Percentiles rank a stretch among this genome's conserved stretches.
These are phyloP conservation scores for Nicotiana undulata DNA, from an alignment of 257 asterid genomes.

Conservation along the genomic window DNA sequence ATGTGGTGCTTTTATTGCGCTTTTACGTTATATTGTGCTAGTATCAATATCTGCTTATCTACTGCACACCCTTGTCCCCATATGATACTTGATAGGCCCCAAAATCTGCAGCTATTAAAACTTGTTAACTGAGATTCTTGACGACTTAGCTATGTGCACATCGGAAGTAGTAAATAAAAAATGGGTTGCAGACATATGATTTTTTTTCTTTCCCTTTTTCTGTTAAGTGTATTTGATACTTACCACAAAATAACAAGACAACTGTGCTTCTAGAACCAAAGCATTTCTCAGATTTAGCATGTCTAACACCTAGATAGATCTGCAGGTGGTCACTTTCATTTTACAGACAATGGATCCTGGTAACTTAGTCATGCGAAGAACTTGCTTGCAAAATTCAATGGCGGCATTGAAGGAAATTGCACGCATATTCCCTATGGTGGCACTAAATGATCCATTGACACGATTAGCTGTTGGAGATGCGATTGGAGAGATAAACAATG, in stretches of 20 bases:
- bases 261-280: neutral
- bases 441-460: conserved; percentile 58
- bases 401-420: conserved; percentile 68
- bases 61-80: neutral
- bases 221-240: neutral
- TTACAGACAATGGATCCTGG: conserved; percentile 96
- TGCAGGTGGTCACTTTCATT: conserved; percentile 87
- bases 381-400: conserved; percentile 70
- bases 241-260: neutral
- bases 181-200: neutral
- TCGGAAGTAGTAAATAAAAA: neutral
- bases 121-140: neutral
- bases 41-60: neutral
- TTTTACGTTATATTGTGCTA: neutral
- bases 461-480: conserved; percentile 98
- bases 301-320: conserved; percentile 80
- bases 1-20: neutral
- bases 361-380: conserved; percentile 77
- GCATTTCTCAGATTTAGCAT: conserved; percentile 13
- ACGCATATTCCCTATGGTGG: conserved; percentile 84
- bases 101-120: neutral
- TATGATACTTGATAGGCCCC: neutral
- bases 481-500: conserved; percentile 59
- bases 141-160: neutral
- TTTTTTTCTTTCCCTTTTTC: neutral